Conservation (phyloP, 2,329 filamentous ascomycete genomes). For the Claviceps arundinis region DNA sequence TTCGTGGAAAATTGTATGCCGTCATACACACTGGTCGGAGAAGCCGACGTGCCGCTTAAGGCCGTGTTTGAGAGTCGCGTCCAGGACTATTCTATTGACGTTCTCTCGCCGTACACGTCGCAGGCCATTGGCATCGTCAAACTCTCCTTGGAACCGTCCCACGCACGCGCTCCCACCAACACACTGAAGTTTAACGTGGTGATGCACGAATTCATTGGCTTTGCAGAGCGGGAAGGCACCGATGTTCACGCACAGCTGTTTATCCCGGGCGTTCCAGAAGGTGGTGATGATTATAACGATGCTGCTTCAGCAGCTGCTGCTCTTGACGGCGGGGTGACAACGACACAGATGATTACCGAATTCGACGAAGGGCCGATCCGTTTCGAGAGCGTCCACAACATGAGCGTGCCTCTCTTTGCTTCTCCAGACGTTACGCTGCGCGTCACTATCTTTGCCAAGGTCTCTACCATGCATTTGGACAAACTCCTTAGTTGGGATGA, state of each 20-base stretch:
- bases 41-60: conserved; percentile 80
- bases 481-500: conserved; percentile 98
- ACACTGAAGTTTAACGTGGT: conserved; percentile 97
- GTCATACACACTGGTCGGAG: conserved; percentile 82
- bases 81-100: conserved; percentile 84
- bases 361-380: conserved; percentile 88
- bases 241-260: conserved; percentile 97
- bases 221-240: conserved; percentile 88
- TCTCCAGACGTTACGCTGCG: conserved; percentile 63
- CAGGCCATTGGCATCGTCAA: conserved; percentile 84
- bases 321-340: conserved; percentile 73
- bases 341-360: conserved; percentile 83
- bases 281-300: conserved; percentile 43
- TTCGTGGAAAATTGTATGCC: conserved; percentile 87
- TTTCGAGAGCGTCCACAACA: conserved; percentile 96
- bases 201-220: conserved; percentile 91
- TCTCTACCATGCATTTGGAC: conserved; percentile 87
- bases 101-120: conserved; percentile 83
- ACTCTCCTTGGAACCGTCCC: conserved; percentile 83
- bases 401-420: conserved; percentile 71
- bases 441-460: conserved; percentile 82
- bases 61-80: conserved; percentile 91
- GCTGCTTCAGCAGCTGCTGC: not conserved
- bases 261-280: conserved; percentile 78
- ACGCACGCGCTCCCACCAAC: conserved; percentile 78